Conservation (phyloP, 352 stramenopile species). For the Phytophthora syringae region DNA sequence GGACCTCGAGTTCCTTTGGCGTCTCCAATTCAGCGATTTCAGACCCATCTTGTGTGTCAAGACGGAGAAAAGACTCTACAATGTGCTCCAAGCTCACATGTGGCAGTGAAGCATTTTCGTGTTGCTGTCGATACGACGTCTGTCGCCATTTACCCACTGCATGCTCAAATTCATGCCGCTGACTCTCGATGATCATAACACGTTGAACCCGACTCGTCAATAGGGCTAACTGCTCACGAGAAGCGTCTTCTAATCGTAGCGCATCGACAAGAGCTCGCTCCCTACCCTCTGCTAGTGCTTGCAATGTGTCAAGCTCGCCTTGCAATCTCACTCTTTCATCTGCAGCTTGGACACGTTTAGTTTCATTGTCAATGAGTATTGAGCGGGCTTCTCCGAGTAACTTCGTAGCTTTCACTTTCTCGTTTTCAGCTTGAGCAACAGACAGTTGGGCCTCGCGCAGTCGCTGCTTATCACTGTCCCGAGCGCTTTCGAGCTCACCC, state of each 20-base stretch:
- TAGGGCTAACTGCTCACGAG: conserved; percentile 27
- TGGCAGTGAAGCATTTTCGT: neutral
- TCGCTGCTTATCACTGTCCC: conserved; percentile 32
- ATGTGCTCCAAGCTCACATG: conserved; percentile 24
- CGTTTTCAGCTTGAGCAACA: conserved; percentile 36
- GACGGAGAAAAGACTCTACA: conserved; percentile 27
- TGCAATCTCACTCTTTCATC: conserved; percentile 47
- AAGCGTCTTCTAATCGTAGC: conserved; percentile 38
- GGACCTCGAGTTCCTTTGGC: conserved; percentile 32
- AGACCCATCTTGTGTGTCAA: conserved; percentile 6
- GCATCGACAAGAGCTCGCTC: conserved; percentile 44
- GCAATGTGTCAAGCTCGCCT: conserved; percentile 47
- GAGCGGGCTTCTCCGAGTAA: conserved; percentile 57
- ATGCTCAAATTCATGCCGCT: conserved; percentile 21
- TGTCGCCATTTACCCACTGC: conserved; percentile 27
- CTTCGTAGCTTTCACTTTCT: conserved; percentile 50
- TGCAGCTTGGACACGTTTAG: conserved; percentile 34
- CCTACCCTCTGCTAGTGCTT: conserved; percentile 44
- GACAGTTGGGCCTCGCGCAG: conserved; percentile 42
- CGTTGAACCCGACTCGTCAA: conserved; percentile 35
- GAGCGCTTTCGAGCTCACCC: conserved; percentile 40
- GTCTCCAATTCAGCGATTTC: conserved; percentile 8
- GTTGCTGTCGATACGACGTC: too few relatives aligned
- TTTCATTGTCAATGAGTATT: conserved; percentile 46
- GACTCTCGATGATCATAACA: conserved; percentile 11